phyloP scores from a whole-genome alignment of 2,329 filamentous ascomycete genomes.

The Sporothrix brasiliensis region DNA sequence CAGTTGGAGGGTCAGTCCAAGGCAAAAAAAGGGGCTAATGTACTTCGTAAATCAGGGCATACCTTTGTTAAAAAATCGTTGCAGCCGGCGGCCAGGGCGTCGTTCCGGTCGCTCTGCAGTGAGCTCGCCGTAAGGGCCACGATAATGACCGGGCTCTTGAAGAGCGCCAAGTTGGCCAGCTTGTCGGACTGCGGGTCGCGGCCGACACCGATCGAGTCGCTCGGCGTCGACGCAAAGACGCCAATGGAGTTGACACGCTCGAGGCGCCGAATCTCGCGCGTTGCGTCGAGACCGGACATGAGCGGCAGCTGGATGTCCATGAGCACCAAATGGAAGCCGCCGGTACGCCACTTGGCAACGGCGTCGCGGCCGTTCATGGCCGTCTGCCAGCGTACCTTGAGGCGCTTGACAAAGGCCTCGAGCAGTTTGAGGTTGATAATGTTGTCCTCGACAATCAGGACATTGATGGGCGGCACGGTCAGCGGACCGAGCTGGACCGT shows the following conservation, averaged over 20 bases:
- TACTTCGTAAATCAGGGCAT: conserved; percentile 34
- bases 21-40: neutral
- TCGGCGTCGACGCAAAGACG: conserved; percentile 74
- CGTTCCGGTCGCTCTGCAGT: conserved; percentile 91
- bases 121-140: conserved; percentile 94
- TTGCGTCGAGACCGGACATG: conserved; percentile 94
- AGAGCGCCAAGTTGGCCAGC: conserved; percentile 68
- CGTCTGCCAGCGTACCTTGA: conserved; percentile 97
- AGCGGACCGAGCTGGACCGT: conserved; percentile 66
- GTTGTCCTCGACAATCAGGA: conserved; percentile 97
- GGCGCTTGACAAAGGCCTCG: conserved; percentile 91
- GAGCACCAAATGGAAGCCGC: conserved; percentile 91
- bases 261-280: conserved; percentile 86
- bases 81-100: conserved; percentile 90
- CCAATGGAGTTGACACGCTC: conserved; percentile 92
- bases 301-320: conserved; percentile 99
- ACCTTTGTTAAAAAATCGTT: conserved; percentile 99
- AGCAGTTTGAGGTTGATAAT: conserved; percentile 94
- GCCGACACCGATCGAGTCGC: conserved; percentile 49
- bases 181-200: conserved; percentile 67
- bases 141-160: conserved; percentile 97
- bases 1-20: neutral
- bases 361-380: conserved; percentile 94
- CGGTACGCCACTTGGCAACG: conserved; percentile 87
- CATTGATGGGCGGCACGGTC: conserved; percentile 93